Evolutionary conservation across 2,329 filamentous ascomycete species (phyloP).

Genomic region (Trichothecium roseum): DNA sequence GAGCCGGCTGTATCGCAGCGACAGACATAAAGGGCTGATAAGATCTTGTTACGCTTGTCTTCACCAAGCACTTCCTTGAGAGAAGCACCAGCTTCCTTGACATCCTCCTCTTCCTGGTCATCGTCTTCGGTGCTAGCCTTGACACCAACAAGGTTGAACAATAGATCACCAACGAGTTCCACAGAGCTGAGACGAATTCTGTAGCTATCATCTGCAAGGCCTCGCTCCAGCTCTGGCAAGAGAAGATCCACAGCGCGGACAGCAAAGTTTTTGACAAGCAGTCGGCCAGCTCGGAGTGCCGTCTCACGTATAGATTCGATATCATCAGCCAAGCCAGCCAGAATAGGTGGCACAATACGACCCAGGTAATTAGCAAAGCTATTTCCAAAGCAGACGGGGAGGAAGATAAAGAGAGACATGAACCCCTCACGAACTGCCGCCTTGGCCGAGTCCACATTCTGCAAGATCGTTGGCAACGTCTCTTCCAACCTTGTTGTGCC

Average conservation of each 20-base stretch:
- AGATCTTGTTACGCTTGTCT: constrained; percentile 91
- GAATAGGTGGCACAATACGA: constrained; percentile 89
- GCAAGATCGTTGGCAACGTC: constrained; percentile 87
- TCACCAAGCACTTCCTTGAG: constrained; percentile 88
- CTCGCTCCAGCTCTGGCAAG: constrained; percentile 87
- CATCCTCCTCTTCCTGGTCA: constrained; percentile 69
- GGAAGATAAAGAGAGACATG: constrained; percentile 99
- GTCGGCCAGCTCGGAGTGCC: constrained; percentile 82
- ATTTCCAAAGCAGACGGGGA: constrained; percentile 98
- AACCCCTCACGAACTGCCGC: constrained; percentile 90
- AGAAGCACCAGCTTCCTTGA: constrained; percentile 83
- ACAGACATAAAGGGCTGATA: constrained; percentile 96
- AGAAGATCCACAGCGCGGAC: constrained; percentile 89
- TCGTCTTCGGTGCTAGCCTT: constrained; percentile 70
- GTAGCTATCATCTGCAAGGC: constrained; percentile 94
- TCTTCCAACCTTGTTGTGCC: constrained; percentile 90
- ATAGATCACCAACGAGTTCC: constrained; percentile 87
- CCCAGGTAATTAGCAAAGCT: constrained; percentile 93
- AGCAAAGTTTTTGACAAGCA: constrained; percentile 97
- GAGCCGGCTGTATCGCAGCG: constrained; percentile 91
- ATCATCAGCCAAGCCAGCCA: constrained; percentile 90
- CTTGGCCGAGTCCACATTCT: constrained; percentile 90
- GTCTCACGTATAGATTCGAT: constrained; percentile 94
- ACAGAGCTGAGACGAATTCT: constrained; percentile 97
- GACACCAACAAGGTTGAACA: constrained; percentile 96